A percentile compares a stretch with the other conserved stretches of the same genome.
phyloP scores from a whole-genome alignment of 2,329 filamentous ascomycete species.

The Trichoderma simmonsii region DNA sequence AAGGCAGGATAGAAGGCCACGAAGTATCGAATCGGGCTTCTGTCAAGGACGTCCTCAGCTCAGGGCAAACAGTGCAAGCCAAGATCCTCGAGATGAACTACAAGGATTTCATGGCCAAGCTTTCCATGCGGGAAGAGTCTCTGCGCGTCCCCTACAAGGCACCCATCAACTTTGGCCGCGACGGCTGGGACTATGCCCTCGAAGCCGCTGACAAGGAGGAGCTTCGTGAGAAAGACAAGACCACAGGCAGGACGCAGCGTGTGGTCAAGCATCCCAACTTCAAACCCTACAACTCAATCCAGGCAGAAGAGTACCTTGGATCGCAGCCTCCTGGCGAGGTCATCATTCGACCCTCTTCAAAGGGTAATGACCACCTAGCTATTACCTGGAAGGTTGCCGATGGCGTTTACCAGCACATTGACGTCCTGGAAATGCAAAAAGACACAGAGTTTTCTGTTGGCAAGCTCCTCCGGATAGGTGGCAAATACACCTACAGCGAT shows the following conservation, averaged over 20 bases:
- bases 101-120: conserved; percentile 76
- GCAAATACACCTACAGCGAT: conserved; percentile 91
- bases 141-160: conserved; percentile 70
- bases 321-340: conserved; percentile 83
- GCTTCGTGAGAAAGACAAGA: conserved; percentile 80
- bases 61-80: conserved; percentile 81
- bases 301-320: conserved; percentile 91
- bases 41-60: conserved; percentile 69
- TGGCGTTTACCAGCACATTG: conserved; percentile 94
- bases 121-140: conserved; percentile 80
- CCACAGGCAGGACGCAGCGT: conserved; percentile 79
- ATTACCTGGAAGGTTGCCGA: conserved; percentile 98
- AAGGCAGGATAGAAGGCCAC: conserved; percentile 78
- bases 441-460: conserved; percentile 95
- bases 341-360: conserved; percentile 92
- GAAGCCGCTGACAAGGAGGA: conserved; percentile 81
- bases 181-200: conserved; percentile 82
- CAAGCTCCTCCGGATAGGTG: conserved; percentile 76
- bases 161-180: conserved; percentile 66
- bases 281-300: conserved; percentile 84
- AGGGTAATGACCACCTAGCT: conserved; percentile 90
- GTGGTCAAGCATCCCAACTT: conserved; percentile 98
- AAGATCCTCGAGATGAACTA: conserved; percentile 87
- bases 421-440: conserved; percentile 94
- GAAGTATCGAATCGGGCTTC: conserved; percentile 74